Evolutionary conservation across 2,329 filamentous ascomycete genomes (phyloP).

Genomic region (Fusarium multiceps): DNA sequence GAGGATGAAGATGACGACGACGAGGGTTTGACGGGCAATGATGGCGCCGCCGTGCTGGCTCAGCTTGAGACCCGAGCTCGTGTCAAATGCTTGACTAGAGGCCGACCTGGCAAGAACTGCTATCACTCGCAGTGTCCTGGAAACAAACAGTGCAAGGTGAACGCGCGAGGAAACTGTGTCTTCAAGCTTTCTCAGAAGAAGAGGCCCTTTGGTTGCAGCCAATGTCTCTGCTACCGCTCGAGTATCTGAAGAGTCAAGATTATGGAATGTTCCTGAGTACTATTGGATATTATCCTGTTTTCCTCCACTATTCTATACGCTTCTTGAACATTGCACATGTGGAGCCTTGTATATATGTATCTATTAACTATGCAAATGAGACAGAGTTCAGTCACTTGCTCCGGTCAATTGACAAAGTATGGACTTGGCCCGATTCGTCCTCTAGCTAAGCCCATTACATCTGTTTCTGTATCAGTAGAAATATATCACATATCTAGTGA

Average conservation of each 20-base stretch:
- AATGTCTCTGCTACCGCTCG: neutral
- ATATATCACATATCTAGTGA: too few relatives aligned
- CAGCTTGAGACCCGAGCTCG: neutral
- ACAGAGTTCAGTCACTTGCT: too few relatives aligned
- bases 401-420: too few relatives aligned
- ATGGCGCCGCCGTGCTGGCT: neutral
- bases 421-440: too few relatives aligned
- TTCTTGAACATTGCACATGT: too few relatives aligned
- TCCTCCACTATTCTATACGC: too few relatives aligned
- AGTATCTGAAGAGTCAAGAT: neutral
- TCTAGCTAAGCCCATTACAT: too few relatives aligned
- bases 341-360: too few relatives aligned
- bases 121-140: neutral
- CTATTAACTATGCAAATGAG: too few relatives aligned
- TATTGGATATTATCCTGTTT: neutral
- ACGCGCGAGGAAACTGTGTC: neutral
- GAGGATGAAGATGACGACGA: neutral
- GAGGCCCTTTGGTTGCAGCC: neutral
- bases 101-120: neutral
- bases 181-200: neutral
- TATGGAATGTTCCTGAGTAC: neutral
- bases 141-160: neutral
- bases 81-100: neutral
- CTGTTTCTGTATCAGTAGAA: too few relatives aligned
- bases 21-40: neutral